Conservation (phyloP, 331 rosid genomes). For the Saraca asoca region DNA sequence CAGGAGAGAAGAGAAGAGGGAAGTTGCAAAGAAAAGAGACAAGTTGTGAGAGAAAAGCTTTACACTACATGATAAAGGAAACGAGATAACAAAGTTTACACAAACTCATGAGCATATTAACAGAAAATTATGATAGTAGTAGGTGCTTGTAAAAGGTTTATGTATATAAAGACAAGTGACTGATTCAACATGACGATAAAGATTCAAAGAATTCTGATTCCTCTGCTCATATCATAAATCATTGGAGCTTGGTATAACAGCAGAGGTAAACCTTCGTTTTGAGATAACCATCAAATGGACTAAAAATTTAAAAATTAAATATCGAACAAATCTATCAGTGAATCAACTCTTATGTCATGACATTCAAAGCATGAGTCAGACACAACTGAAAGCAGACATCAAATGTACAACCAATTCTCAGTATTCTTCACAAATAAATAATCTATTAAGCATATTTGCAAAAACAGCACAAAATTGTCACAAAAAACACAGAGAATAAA, state of each 20-base stretch:
- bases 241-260: not conserved
- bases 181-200: no score
- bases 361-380: slow-evolving; percentile 17
- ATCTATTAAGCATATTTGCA: not conserved
- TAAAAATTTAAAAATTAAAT: no score
- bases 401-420: not conserved
- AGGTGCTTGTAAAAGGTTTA: slow-evolving; percentile 16
- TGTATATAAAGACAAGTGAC: no score
- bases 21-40: not conserved
- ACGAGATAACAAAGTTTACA: slow-evolving; percentile 15
- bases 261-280: slow-evolving; percentile 1
- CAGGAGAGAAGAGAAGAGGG: not conserved
- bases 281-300: not conserved
- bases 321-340: no score
- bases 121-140: not conserved
- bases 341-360: not conserved
- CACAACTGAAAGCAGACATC: not conserved
- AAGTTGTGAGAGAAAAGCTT: not conserved
- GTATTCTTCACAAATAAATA: not conserved
- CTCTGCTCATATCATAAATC: no score
- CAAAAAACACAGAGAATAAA: no score
- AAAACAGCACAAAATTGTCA: no score
- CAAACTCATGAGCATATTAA: not conserved
- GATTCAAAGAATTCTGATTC: no score
- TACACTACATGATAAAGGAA: not conserved